Percentiles rank a stretch among this genome's conserved stretches.
phyloP scores from a whole-genome alignment of 2,329 filamentous ascomycete species.

The Cladobotryum mycophilum region DNA sequence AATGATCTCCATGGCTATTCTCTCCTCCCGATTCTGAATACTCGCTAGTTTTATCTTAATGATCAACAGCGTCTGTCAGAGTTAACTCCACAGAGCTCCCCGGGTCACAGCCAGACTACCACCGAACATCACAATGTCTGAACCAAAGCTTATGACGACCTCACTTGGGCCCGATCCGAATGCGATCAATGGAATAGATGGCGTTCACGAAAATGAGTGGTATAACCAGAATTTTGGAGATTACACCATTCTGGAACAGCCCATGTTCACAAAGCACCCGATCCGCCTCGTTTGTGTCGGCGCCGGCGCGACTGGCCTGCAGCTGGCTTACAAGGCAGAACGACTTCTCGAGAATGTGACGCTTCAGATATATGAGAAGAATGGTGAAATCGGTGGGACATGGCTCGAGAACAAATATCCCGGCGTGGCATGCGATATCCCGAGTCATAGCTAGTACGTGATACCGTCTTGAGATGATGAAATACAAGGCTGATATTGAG shows the following conservation, averaged over 20 bases:
- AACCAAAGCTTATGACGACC: too few species aligned
- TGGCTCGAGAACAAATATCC: constrained; percentile 55
- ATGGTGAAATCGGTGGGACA: constrained; percentile 46
- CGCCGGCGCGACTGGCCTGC: constrained; percentile 5
- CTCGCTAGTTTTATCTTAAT: too few species aligned
- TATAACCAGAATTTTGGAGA: constrained; percentile 2
- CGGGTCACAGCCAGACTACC: too few species aligned
- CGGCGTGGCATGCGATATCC: constrained; percentile 49
- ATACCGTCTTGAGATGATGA: background rate
- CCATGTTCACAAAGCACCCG: constrained; percentile 3
- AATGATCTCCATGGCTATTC: too few species aligned
- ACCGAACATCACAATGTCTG: too few species aligned
- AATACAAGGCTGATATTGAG: background rate
- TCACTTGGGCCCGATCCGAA: background rate
- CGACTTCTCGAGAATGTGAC: constrained; percentile 22
- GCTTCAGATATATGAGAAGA: constrained; percentile 48
- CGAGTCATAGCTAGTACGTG: constrained; percentile 48
- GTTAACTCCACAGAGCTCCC: too few species aligned
- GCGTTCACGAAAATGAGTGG: constrained; percentile 2
- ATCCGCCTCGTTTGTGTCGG: constrained; percentile 6
- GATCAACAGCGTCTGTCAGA: too few species aligned
- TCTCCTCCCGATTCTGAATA: too few species aligned
- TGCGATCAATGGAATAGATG: background rate
- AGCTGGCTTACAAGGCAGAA: constrained; percentile 4
- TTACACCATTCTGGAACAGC: constrained; percentile 2